Percentiles rank a stretch among this genome's conserved stretches.
Evolutionary conservation across 1,284 basidiomycete species (phyloP).

Genomic region (Schizophyllum commune): DNA sequence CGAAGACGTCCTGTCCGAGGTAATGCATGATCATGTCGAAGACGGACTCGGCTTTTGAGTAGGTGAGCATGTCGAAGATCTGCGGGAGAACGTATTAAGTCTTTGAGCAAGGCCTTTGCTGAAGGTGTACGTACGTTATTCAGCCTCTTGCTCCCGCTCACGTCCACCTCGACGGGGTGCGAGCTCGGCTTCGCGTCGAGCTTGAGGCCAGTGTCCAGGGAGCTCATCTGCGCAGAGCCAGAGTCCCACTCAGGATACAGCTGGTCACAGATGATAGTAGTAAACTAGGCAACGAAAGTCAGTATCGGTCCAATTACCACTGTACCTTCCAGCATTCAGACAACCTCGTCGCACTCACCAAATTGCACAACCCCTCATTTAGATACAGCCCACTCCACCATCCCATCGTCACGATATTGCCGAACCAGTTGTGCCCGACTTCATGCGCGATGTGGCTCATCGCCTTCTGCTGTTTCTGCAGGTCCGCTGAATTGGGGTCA

Average conservation of each 20-base stretch:
- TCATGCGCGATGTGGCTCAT: conserved; percentile 5
- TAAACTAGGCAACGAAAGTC: background rate
- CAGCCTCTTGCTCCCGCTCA: conserved; percentile 64
- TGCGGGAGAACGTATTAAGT: conserved; percentile 17
- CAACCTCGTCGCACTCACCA: conserved; percentile 20
- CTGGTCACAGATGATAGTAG: conserved; percentile 19
- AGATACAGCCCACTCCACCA: conserved; percentile 67
- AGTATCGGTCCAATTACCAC: background rate
- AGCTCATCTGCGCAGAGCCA: conserved; percentile 36
- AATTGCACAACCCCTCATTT: conserved; percentile 4
- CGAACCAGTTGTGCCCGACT: conserved; percentile 25
- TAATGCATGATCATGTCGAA: conserved; percentile 72
- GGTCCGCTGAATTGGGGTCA: conserved; percentile 1
- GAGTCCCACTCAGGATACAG: conserved; percentile 54
- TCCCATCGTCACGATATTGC: conserved; percentile 68
- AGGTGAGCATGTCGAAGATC: conserved; percentile 67
- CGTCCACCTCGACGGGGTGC: conserved; percentile 78
- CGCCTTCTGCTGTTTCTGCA: background rate
- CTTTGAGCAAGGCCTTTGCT: background rate
- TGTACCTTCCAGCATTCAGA: background rate
- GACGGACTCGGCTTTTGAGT: conserved; percentile 68
- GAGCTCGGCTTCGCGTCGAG: conserved; percentile 74
- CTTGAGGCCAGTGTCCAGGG: conserved; percentile 43
- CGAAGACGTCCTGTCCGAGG: conserved; percentile 69
- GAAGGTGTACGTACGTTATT: conserved; percentile 52